Evolutionary conservation across 345 rosid species (phyloP).

Genomic region (Syzygium grande): DNA sequence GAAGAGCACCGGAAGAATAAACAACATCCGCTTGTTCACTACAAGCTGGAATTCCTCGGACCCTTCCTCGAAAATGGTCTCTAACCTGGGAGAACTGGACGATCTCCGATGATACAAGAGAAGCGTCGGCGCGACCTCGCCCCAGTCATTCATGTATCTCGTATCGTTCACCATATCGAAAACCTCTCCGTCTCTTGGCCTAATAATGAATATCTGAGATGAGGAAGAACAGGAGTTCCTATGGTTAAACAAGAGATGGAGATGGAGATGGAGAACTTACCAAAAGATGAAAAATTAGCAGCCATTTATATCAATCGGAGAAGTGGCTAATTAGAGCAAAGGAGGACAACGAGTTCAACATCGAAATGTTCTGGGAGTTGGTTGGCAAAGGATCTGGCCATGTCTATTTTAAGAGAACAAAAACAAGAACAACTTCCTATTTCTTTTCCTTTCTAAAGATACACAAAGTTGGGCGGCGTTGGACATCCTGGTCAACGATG

Average conservation of each 20-base stretch:
- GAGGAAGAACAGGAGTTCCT: background rate
- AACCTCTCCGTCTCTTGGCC: background rate
- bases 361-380: background rate
- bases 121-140: background rate
- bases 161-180: background rate
- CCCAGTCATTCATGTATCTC: background rate
- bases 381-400: background rate
- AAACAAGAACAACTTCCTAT: background rate
- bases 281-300: background rate
- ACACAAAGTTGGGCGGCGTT: background rate
- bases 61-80: slow-evolving; percentile 8
- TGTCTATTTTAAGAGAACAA: background rate
- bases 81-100: background rate
- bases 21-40: background rate
- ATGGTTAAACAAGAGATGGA: background rate
- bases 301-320: background rate
- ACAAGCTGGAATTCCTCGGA: background rate
- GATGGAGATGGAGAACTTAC: background rate
- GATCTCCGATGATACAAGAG: background rate
- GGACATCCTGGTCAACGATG: background rate
- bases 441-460: background rate
- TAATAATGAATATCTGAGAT: background rate
- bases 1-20: background rate
- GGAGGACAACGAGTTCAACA: background rate
- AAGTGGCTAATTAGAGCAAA: background rate